Evolutionary conservation across 805 yeast genomes (phyloP).

Genomic region (Hanseniaspora taiwanica): DNA sequence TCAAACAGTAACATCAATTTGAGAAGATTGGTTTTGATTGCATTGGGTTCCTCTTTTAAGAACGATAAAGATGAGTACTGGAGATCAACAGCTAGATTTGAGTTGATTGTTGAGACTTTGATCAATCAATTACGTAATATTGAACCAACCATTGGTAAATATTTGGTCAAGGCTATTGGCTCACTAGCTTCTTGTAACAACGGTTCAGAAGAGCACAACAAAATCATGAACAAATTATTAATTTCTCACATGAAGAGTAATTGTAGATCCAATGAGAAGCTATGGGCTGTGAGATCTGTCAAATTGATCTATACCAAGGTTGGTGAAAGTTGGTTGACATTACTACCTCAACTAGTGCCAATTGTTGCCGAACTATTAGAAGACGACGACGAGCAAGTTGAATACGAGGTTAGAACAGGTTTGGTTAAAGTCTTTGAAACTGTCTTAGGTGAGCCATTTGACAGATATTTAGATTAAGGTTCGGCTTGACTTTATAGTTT

Average conservation of each 20-base stretch:
- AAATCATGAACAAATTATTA: slow-evolving; percentile 50
- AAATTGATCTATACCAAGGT: slow-evolving; percentile 76
- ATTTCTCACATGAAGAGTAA: slow-evolving; percentile 56
- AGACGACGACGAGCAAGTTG: slow-evolving; percentile 91
- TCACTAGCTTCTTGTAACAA: slow-evolving; percentile 60
- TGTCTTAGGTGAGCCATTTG: slow-evolving; percentile 90
- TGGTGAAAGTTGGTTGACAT: slow-evolving; percentile 87
- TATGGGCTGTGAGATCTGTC: slow-evolving; percentile 71
- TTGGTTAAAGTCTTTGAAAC: slow-evolving; percentile 83
- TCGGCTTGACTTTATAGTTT: too few species aligned
- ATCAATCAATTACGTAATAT: slow-evolving; percentile 52
- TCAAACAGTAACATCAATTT: slow-evolving; percentile 31
- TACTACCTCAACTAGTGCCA: slow-evolving; percentile 91
- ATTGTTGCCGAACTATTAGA: slow-evolving; percentile 89
- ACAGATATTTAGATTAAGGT: slow-evolving; percentile 48
- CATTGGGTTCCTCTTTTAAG: slow-evolving; percentile 70
- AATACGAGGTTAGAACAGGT: slow-evolving; percentile 79
- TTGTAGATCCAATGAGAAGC: slow-evolving; percentile 43
- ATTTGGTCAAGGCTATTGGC: slow-evolving; percentile 67
- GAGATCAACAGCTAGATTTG: slow-evolving; percentile 80
- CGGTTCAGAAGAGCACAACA: slow-evolving; percentile 62
- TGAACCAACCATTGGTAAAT: slow-evolving; percentile 65
- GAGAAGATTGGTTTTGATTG: slow-evolving; percentile 59
- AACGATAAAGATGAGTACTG: slow-evolving; percentile 91
- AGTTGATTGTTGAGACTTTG: slow-evolving; percentile 48